These are phyloP conservation scores for Begonia peltatifolia DNA, from an alignment of 306 rosid species.

Conservation along the genomic window DNA sequence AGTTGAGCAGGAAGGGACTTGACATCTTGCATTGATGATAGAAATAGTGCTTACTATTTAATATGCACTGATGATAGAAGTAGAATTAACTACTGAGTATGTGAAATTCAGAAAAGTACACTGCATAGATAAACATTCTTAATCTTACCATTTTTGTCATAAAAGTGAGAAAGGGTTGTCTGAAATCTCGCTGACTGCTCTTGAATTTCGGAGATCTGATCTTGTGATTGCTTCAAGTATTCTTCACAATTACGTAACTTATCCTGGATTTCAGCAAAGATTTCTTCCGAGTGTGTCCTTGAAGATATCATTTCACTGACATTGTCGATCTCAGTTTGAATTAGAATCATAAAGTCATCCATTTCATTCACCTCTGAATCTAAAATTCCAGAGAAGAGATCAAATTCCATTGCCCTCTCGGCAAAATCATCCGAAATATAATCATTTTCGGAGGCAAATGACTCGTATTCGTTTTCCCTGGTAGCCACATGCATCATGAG, in stretches of 20 bases:
- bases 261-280: constrained; percentile 21
- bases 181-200: constrained; percentile 36
- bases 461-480: constrained; percentile 50
- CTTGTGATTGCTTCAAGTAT: constrained; percentile 46
- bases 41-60: too few species aligned
- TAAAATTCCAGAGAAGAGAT: constrained; percentile 55
- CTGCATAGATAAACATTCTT: too few species aligned
- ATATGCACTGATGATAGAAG: too few species aligned
- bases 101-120: too few species aligned
- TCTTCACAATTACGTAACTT: constrained; percentile 36
- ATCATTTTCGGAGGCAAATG: constrained; percentile 18
- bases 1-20: too few species aligned
- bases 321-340: constrained; percentile 31
- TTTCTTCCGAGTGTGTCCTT: constrained; percentile 24
- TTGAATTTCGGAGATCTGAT: constrained; percentile 53
- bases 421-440: constrained; percentile 20
- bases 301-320: constrained; percentile 28
- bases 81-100: too few species aligned
- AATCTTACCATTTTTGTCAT: constrained; percentile 31
- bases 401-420: constrained; percentile 44
- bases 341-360: constrained; percentile 31
- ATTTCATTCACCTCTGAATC: constrained; percentile 60
- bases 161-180: constrained; percentile 28
- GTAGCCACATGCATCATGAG: constrained; percentile 63
- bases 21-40: too few species aligned